Base-by-base conservation (phyloP, 2,329 filamentous ascomycete species). In the Beauveria sp. region DNA sequence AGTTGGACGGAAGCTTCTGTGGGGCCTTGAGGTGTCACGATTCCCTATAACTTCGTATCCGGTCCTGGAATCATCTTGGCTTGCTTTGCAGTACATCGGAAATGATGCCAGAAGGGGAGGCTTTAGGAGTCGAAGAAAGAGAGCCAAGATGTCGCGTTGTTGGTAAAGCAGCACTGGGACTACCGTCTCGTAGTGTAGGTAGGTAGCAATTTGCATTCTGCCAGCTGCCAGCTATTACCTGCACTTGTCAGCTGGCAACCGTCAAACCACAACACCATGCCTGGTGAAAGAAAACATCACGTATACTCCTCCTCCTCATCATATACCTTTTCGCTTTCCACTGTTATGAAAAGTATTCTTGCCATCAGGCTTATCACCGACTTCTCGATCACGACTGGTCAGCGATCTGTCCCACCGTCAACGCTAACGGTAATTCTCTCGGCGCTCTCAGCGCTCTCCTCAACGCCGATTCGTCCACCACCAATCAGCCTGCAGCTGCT, bases 401-500 rank as follows among this genome's bases (percentile, higher is more conserved):
- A 34, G 28, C 30, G 20, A 47, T 49, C 50, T 38, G 28, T 60
- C 49, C 12, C 50, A 18, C 51, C 34, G 30, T 30, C 43, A 10
- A 60, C 50, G 30, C 58, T 60, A 55, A 30, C 18, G 43, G 50
- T 49, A 28, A 40, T 53, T 28, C 40, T 43, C 50, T 49, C 30
- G 24, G 26, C 22, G 28, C 50, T 40, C 40, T 38, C 34, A 40
- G 40, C 20, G 24, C 20, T 42, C 38, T 52, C 43, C 50, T 47
- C 50, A 22, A 54, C 42, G 43, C 50, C 58, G 50, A 60, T 60
- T 60, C 58, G 51, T 49, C 58, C 58, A 30, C 28, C 50, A 28
- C 58, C 58, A 60, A 54, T 52, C 58, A 34, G 30, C 57, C 57
- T 60, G 57, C 57, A 60, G 57, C 24, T 46, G 47, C 40, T 53